Base-by-base conservation (phyloP, 495 filamentous ascomycete genomes). In the Bombardia bombarda region DNA sequence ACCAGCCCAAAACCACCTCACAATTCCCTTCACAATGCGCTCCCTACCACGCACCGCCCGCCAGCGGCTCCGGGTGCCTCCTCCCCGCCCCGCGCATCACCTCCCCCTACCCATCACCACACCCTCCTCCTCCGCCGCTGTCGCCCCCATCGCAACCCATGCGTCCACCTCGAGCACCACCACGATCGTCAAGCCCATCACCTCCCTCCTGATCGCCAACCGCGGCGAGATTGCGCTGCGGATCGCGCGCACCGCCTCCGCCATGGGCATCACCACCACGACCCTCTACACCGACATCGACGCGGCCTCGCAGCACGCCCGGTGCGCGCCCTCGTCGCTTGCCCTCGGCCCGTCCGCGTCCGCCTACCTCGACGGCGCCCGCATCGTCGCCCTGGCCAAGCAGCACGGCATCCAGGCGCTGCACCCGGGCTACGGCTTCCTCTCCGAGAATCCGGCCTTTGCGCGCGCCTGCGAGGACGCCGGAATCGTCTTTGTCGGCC, bases 341-440 rank as follows among this genome's bases (percentile, higher is more conserved):
- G 89, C 89, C 48, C 72, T 98, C 4, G 90, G 89, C 0, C n/a
- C n/a, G n/a, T 77, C 82, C 2, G 78, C 80, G 22, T 84, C 80
- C 23, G 87, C 83, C 18, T 98, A 98, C 60, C 79, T 98, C 22
- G 90, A 98, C 62, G 89, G 87, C 14, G 87, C 94, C 45, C 80
- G 81, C 32, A 97, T 98, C 49, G 92, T 98, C 40, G 73, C 76
- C 35, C 79, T 90, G 36, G 92, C 93, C 8, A 88, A 88, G 61
- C 67, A 80, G 44, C 74, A 87, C 51, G 86, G 87, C 23, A 95
- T 90, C 54, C 75, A 87, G 55, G 87, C 84, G 12, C 82, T 99
- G 50, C 92, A 99, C 63, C 92, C 92, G 1, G 92, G 92, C 4
- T 99, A 99, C 70, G 92, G 92, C 13, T 99, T 97, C 71, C 72